phyloP scores from a whole-genome alignment of 208 protist genomes.

The Spongospora subterranea region DNA sequence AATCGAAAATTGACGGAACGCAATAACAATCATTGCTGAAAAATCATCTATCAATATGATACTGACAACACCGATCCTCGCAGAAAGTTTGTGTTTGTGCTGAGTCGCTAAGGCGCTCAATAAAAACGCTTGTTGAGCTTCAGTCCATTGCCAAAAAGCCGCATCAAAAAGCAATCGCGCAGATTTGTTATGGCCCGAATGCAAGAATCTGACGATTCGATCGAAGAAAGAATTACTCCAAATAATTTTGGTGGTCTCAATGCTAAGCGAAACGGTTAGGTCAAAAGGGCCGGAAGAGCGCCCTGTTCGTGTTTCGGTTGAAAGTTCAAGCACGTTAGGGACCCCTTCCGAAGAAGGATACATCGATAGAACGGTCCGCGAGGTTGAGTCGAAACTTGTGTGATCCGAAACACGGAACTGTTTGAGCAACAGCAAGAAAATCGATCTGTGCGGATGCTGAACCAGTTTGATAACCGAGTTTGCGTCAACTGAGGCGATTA shows the following conservation, averaged over 20 bases:
- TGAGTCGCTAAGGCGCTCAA: conserved; percentile 11
- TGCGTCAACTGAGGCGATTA: not conserved
- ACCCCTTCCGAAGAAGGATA: not conserved
- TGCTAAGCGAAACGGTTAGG: not conserved
- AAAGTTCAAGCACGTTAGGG: not conserved
- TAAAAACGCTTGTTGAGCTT: conserved; percentile 12
- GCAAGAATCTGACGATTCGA: not conserved
- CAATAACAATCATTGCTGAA: not conserved
- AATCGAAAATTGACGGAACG: not conserved
- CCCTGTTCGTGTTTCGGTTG: not conserved
- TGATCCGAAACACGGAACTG: conserved; percentile 7
- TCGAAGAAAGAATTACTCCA: conserved; percentile 7
- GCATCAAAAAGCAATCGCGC: conserved; percentile 1
- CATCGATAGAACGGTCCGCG: conserved; percentile 7
- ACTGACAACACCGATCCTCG: conserved; percentile 1
- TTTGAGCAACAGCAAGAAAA: not conserved
- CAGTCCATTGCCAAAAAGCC: conserved; percentile 45
- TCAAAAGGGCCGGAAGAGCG: not conserved
- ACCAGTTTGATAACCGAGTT: not conserved
- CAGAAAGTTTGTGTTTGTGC: not conserved
- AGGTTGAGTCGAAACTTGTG: not conserved
- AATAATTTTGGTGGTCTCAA: conserved; percentile 16
- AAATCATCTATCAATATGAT: not conserved
- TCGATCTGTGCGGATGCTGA: not conserved
- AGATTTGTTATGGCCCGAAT: not conserved